Base-by-base conservation (phyloP, 2,329 filamentous ascomycete genomes). In the Cyphellophora europaea region DNA sequence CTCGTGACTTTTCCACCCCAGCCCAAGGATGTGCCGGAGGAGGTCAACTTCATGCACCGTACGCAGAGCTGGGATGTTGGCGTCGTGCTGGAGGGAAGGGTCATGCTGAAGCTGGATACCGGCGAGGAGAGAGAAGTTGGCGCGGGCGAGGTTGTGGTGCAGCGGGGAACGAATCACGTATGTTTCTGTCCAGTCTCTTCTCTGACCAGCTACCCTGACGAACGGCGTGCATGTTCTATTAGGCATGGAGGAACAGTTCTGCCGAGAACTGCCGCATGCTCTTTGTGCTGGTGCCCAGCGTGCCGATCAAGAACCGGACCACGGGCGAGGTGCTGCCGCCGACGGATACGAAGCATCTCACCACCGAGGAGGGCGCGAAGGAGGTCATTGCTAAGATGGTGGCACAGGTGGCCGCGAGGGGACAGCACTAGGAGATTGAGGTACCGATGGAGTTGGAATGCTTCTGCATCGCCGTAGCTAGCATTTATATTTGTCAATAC, bases 51-150 rank as follows among this genome's bases (percentile, higher is more conserved):
- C 35, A 44, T 46, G 36, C 45, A 48, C 28, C 43, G 43, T 3
- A 48, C 45, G 6, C 34, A 41, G 27, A 54, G 48, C 15, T 35
- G 55, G 15, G 53, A 56, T 37, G 54, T 54, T 36, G 53, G 47
- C 5, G 44, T 56, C n/a, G 45, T 56, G 11, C 41, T 56, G 17
- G 40, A 48, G 11, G 53, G 53, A 1, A 48, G 47, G 19, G 48
- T 56, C 15, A 41, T 48, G 39, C 27, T 53, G 2, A 44, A 53
- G 21, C 40, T 56, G 32, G 53, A 55, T 27, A 46, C 53, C 32
- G 53, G 49, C 6, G 43, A 45, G 6, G 49, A 48, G 37, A 53
- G 43, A 17, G 43, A 35, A 14, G 27, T 54, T 37, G 48, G 41
- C 28, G 36, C 47, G 36, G 47, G 49, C 12, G 53, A 55, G 34